Evolutionary conservation across 2,329 filamentous ascomycete genomes (phyloP).

Genomic region (Zopfia rhizophila): DNA sequence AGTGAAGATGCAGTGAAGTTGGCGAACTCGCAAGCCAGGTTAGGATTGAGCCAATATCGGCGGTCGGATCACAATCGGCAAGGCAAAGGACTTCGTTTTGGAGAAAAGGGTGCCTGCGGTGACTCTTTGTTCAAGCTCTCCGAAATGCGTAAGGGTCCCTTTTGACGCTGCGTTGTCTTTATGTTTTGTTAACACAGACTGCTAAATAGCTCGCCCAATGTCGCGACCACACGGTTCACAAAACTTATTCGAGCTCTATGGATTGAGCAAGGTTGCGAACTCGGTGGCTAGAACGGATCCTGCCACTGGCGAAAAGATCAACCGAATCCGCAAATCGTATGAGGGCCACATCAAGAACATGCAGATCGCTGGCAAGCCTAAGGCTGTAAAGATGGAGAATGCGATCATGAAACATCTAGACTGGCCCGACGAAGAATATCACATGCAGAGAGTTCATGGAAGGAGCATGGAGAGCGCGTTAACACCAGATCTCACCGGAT

Average conservation of each 20-base stretch:
- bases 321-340: slow-evolving; percentile 69
- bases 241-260: slow-evolving; percentile 69
- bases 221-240: slow-evolving; percentile 67
- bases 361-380: slow-evolving; percentile 60
- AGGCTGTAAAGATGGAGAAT: slow-evolving; percentile 55
- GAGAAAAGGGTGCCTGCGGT: slow-evolving; percentile 42
- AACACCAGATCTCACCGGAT: slow-evolving; percentile 37
- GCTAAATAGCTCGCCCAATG: slow-evolving; percentile 47
- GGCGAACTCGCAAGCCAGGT: too few relatives aligned
- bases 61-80: slow-evolving; percentile 60
- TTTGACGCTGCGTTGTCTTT: slow-evolving; percentile 26
- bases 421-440: slow-evolving; percentile 54
- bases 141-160: slow-evolving; percentile 47
- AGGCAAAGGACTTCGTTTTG: slow-evolving; percentile 36
- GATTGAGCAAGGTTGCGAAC: slow-evolving; percentile 64
- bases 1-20: slow-evolving; percentile 41
- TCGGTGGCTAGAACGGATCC: slow-evolving; percentile 70
- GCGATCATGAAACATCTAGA: slow-evolving; percentile 48
- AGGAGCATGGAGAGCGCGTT: slow-evolving; percentile 51
- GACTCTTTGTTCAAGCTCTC: slow-evolving; percentile 48
- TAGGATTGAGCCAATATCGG: slow-evolving; percentile 53
- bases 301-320: slow-evolving; percentile 71
- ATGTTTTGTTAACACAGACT: slow-evolving; percentile 41
- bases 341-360: slow-evolving; percentile 63
- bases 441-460: slow-evolving; percentile 50